Percentiles rank a stretch among this genome's conserved stretches.
Conservation (phyloP, 2,329 filamentous ascomycete genomes). For the Balansia obtecta region DNA sequence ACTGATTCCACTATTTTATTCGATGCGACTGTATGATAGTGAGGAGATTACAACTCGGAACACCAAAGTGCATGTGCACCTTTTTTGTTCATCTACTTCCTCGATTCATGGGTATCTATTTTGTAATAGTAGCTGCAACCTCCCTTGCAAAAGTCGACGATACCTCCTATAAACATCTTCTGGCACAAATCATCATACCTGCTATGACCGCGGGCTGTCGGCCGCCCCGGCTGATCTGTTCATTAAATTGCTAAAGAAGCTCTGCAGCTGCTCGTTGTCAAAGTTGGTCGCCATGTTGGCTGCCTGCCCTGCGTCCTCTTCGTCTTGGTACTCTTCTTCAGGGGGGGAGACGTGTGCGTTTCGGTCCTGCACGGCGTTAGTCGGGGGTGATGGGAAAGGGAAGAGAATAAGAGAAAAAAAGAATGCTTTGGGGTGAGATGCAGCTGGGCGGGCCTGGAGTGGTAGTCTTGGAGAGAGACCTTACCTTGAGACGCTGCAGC, state of each 20-base stretch:
- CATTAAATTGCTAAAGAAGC: constrained; percentile 48
- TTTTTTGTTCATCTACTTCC: neutral
- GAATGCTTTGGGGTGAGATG: no score
- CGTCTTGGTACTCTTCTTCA: constrained; percentile 19
- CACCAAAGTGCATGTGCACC: no score
- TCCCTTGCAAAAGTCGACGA: neutral
- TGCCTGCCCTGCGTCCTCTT: constrained; percentile 23
- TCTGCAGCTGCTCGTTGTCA: constrained; percentile 44
- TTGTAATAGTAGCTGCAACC: constrained; percentile 16
- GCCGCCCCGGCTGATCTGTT: constrained; percentile 31
- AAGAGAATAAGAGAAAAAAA: no score
- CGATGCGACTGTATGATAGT: no score
- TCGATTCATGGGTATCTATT: constrained; percentile 29
- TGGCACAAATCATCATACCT: no score
- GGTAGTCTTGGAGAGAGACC: neutral
- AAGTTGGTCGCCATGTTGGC: constrained; percentile 30
- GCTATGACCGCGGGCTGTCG: constrained; percentile 11
- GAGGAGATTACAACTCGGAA: no score
- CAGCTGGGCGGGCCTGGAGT: no score
- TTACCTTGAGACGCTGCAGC: constrained; percentile 72
- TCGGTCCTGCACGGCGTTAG: constrained; percentile 34
- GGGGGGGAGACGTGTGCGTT: constrained; percentile 38
- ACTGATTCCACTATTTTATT: neutral
- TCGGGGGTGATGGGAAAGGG: neutral
- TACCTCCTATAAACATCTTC: neutral